Base-by-base conservation (phyloP, 257 asterid species). In the Dorcoceras hygrometricum region DNA sequence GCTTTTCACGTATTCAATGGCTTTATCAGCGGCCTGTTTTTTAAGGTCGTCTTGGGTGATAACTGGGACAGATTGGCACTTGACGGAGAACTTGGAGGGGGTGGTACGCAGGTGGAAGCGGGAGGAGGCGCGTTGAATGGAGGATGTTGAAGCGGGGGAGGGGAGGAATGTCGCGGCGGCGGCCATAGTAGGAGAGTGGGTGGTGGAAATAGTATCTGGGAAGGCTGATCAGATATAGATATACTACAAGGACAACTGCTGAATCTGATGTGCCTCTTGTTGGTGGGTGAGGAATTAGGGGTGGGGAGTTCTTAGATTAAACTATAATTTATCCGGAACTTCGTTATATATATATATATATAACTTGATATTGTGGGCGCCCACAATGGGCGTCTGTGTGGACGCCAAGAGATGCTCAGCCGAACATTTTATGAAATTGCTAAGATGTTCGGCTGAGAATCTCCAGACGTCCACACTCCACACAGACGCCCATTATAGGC, bases 1-100 rank as follows among this genome's bases (percentile, higher is more conserved):
- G 72, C 84, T 73, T 61, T 82, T 75, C 36, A 92, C 94, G 64
- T 92, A 92, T 27, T 84, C 97, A 8, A 92, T 86, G 72, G 98
- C 98, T 71, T 92, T 89, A 72, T 89, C 96, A 55, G 98, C 98
- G 50, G 98, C 98, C 66, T 87, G 84, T 53, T 81, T 87, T 54
- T 92, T 92, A 67, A 92, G 92, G 62, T 83, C 90, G 73, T 92
- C 98, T 46, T 92, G 97, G 57, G 95, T 83, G 68, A 87, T 77
- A 73, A 78, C 70, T 22, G 95, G 86, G 66, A 89, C 73, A 82
- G 88, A 76, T 70, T 27, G 3, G 81, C 73, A 8, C 72, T 46
- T 12, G 88, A 80, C 23, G 2, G 65, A 80, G 62, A 39, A 78
- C 63, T 67, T 68, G 77, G 76, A 78, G 22, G 70, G 82, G 67